These are phyloP conservation scores for Tremella yokohamensis DNA, from an alignment of 768 basidiomycete species.

Conservation along the genomic window DNA sequence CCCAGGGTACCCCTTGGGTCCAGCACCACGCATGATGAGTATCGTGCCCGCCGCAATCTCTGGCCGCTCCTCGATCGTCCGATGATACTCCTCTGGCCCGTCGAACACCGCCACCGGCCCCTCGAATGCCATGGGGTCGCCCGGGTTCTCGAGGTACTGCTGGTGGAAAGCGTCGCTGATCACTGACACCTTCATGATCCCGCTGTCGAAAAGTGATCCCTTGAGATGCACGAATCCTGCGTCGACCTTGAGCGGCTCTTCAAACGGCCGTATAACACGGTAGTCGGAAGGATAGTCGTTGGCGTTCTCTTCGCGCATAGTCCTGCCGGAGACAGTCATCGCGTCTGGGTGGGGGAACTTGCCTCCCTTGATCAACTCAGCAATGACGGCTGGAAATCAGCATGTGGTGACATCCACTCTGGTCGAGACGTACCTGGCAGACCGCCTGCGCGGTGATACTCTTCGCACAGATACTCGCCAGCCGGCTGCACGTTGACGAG, in stretches of 20 bases:
- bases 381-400: slow-evolving; percentile 35
- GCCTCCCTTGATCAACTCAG: slow-evolving; percentile 33
- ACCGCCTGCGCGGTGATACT: slow-evolving; percentile 46
- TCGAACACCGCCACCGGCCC: slow-evolving; percentile 49
- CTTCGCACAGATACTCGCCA: slow-evolving; percentile 44
- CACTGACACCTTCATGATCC: slow-evolving; percentile 49
- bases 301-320: slow-evolving; percentile 39
- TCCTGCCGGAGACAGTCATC: slow-evolving; percentile 39
- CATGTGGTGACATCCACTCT: background rate
- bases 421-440: slow-evolving; percentile 32
- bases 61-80: slow-evolving; percentile 30
- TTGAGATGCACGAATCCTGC: slow-evolving; percentile 48
- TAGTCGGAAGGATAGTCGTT: slow-evolving; percentile 38
- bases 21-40: slow-evolving; percentile 49
- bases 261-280: slow-evolving; percentile 43
- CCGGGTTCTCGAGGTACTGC: slow-evolving; percentile 45
- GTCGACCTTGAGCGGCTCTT: slow-evolving; percentile 35
- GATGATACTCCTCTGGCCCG: slow-evolving; percentile 50
- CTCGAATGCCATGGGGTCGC: slow-evolving; percentile 49
- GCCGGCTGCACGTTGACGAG: slow-evolving; percentile 44
- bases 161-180: slow-evolving; percentile 42
- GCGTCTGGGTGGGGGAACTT: slow-evolving; percentile 38
- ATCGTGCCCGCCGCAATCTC: slow-evolving; percentile 40
- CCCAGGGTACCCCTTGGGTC: slow-evolving; percentile 45
- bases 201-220: slow-evolving; percentile 47